phyloP scores from a whole-genome alignment of 2,329 filamentous ascomycete species.

The Fusarium sp. region DNA sequence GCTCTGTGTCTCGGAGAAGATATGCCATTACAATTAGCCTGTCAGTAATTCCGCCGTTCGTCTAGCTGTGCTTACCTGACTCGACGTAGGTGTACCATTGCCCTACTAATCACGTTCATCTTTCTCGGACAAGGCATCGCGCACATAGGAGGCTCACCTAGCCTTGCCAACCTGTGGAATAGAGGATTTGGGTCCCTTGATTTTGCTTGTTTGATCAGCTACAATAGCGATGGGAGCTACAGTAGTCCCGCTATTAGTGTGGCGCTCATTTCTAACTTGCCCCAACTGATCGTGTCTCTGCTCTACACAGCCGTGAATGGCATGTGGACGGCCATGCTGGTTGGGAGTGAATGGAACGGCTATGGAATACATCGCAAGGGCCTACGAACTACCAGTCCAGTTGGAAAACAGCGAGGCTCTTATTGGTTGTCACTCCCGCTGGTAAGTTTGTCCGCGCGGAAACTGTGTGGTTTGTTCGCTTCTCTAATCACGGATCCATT shows the following conservation, averaged over 20 bases:
- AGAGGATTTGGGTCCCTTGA: not conserved
- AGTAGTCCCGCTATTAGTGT: not conserved
- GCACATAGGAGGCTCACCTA: not conserved
- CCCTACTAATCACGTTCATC: not conserved
- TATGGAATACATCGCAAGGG: constrained; percentile 1
- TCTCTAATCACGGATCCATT: not conserved
- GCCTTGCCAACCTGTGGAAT: not conserved
- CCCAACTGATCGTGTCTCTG: not conserved
- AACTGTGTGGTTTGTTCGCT: not conserved
- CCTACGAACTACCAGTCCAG: not conserved
- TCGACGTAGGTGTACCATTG: not conserved
- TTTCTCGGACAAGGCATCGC: not conserved
- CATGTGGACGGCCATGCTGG: constrained; percentile 11
- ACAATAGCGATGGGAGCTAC: not conserved
- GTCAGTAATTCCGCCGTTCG: not conserved
- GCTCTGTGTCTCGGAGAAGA: not conserved
- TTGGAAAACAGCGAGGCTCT: not conserved
- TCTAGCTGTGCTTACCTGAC: not conserved
- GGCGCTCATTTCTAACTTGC: constrained; percentile 2
- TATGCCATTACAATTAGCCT: not conserved
- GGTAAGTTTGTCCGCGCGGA: not conserved
- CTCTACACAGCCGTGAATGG: constrained; percentile 1
- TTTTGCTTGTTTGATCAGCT: not conserved
- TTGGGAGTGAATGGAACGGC: constrained; percentile 8
- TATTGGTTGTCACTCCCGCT: not conserved